These are phyloP conservation scores for Stagonosporopsis cucurbitacearum DNA, from an alignment of 2,329 filamentous ascomycete genomes.

Conservation along the genomic window DNA sequence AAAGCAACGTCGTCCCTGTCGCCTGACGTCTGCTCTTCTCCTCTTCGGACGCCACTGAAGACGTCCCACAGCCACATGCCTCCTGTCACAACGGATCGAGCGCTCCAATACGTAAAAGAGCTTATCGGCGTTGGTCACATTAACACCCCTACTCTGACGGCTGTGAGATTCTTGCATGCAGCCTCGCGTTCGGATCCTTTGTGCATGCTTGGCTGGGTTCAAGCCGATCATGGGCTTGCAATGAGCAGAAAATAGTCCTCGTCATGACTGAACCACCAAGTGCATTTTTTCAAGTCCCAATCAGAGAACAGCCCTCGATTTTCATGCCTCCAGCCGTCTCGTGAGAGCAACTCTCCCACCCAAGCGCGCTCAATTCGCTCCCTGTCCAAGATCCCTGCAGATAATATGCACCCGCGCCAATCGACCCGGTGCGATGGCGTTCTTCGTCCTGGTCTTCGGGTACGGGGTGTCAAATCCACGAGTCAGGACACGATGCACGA, in stretches of 20 bases:
- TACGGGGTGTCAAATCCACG: slow-evolving; percentile 10
- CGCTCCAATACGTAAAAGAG: slow-evolving; percentile 5
- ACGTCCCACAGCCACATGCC: background rate
- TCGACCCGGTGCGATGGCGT: slow-evolving; percentile 14
- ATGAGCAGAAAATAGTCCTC: background rate
- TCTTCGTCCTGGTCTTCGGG: slow-evolving; percentile 10
- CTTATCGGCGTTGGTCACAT: slow-evolving; percentile 11
- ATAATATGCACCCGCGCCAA: background rate
- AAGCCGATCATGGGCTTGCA: background rate
- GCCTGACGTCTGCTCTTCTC: background rate
- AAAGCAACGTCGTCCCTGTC: slow-evolving; percentile 6
- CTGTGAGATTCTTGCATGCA: slow-evolving; percentile 5
- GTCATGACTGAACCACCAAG: background rate
- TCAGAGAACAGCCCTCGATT: background rate
- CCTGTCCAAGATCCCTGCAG: background rate
- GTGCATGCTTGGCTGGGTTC: background rate
- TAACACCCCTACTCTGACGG: background rate
- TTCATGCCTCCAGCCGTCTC: background rate
- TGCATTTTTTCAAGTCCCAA: background rate
- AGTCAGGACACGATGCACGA: slow-evolving; percentile 10
- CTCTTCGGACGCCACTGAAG: background rate
- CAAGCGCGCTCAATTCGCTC: background rate
- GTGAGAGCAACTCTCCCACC: background rate
- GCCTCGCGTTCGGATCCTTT: slow-evolving; percentile 5
- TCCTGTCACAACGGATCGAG: slow-evolving; percentile 3